Evolutionary conservation across 1,284 basidiomycete genomes (phyloP), one percentile per base, ranked within the genome.

Genomic region (Rhodotorula glutinis): DNA sequence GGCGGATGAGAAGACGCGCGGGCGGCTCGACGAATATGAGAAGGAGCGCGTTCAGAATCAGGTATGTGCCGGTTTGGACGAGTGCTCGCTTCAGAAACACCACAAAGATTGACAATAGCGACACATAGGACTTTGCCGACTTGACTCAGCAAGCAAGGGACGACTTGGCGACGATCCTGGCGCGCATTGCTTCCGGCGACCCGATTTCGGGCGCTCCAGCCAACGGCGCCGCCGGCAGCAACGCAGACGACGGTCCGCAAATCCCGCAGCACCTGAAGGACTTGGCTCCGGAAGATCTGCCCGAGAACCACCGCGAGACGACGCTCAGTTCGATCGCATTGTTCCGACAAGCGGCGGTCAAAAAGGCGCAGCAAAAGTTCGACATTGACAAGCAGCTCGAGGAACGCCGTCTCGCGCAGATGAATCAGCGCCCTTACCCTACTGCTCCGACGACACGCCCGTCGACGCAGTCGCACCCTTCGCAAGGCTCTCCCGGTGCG

Each of bases 1-100:
- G 64, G 74, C 77, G 2, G 77, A 78, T 55, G 75, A 75, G 27
- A 78, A 78, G 63, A 73, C 75, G 9, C 64, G 73, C 38, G 74
- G 68, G 9, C 56, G 75, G 57, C 62, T 78, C 23, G 72, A 78
- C 58, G 68, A 74, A 46, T 77, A 77, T 62, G 75, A 76, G 57
- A 62, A 64, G 23, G 53, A 60, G 11, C 57, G 75, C 47, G 74
- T 71, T 17, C 70, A 71, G 62, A 71, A 60, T 38, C 72, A 75
- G 62, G 76, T 76, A 23, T 43, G 41, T 43, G 11, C 41, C 56
- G 75, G 54, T 9, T 7, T 27, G 58, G 51, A 11, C n/a, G n/a
- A n/a, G n/a, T n/a, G n/a, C n/a, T n/a, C n/a, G n/a, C n/a, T n/a
- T n/a, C n/a, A n/a, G n/a, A n/a, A n/a, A n/a, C n/a, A n/a, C n/a